Evolutionary conservation across 306 rosid genomes (phyloP).

Genomic region (Quercus suber): DNA sequence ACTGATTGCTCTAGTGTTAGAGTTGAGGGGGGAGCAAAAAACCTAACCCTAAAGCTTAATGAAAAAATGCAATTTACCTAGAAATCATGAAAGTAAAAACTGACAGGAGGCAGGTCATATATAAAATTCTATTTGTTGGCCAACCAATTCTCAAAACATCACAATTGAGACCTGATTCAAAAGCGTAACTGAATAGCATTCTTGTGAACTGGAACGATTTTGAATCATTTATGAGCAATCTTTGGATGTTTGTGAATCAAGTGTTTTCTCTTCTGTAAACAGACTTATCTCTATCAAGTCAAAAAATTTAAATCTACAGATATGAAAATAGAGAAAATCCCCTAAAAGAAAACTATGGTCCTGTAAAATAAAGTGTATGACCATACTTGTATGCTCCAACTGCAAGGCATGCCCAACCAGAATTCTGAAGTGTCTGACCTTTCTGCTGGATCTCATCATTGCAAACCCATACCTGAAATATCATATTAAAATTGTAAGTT

Average conservation of each 20-base stretch:
- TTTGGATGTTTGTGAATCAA: not conserved
- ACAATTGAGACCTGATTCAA: too few relatives aligned
- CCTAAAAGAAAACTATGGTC: conserved; percentile 10
- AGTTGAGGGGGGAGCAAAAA: not conserved
- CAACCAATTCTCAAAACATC: too few relatives aligned
- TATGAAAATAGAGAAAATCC: not conserved
- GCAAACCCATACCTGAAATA: conserved; percentile 81
- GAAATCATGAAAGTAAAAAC: not conserved
- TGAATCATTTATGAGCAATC: not conserved
- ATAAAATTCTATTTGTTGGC: too few relatives aligned
- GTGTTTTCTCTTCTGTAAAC: not conserved
- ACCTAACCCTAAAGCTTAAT: not conserved
- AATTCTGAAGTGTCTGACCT: conserved; percentile 37
- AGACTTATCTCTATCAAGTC: not conserved
- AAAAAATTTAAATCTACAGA: not conserved
- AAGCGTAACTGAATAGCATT: too few relatives aligned
- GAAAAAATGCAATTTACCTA: not conserved
- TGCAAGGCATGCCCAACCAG: conserved; percentile 93
- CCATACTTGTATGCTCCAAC: conserved; percentile 93
- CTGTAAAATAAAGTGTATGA: conserved; percentile 6
- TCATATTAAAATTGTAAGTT: conserved; percentile 18
- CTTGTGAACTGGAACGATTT: not conserved
- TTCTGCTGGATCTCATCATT: conserved; percentile 51
- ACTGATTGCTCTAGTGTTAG: not conserved
- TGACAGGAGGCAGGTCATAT: too few relatives aligned